A percentile compares a stretch with the other conserved stretches of the same genome.
phyloP scores from a whole-genome alignment of 202 grass and related monocot species.

The Setaria viridis region DNA sequence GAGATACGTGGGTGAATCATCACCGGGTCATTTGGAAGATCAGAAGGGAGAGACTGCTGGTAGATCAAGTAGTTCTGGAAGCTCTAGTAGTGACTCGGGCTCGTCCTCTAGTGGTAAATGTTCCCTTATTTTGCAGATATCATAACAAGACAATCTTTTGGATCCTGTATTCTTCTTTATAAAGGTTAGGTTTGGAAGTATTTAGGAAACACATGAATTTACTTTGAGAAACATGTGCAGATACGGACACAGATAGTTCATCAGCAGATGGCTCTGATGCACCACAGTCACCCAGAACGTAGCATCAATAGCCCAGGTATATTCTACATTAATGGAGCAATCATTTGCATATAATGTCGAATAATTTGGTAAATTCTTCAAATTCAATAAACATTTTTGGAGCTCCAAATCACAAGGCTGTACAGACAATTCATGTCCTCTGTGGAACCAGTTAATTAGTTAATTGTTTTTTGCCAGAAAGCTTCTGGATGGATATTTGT shows the following conservation, averaged over 20 bases:
- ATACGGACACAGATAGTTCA: conserved; percentile 84
- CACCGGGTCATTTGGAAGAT: conserved; percentile 65
- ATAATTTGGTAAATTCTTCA: conserved; percentile 19
- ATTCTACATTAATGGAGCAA: conserved; percentile 36
- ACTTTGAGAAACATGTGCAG: conserved; percentile 60
- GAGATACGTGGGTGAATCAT: conserved; percentile 68
- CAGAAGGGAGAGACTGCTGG: conserved; percentile 57
- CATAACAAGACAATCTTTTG: conserved; percentile 27
- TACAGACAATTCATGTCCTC: conserved; percentile 1
- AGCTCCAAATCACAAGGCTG: not conserved
- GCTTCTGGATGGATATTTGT: not conserved
- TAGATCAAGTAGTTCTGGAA: conserved; percentile 92
- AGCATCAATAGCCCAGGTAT: conserved; percentile 60
- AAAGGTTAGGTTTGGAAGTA: conserved; percentile 38
- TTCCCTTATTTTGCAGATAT: conserved; percentile 8
- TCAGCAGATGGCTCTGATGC: conserved; percentile 85
- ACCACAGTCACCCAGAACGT: conserved; percentile 73
- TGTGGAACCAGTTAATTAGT: conserved; percentile 24
- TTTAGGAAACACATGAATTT: conserved; percentile 35
- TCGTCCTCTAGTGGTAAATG: conserved; percentile 85
- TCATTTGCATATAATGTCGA: conserved; percentile 10
- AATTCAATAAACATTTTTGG: not conserved
- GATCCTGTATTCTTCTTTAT: conserved; percentile 11
- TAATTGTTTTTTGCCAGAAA: conserved; percentile 40
- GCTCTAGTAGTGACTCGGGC: conserved; percentile 80